Base-by-base conservation (phyloP, 495 filamentous ascomycete genomes). In the Cairneyella variabilis region DNA sequence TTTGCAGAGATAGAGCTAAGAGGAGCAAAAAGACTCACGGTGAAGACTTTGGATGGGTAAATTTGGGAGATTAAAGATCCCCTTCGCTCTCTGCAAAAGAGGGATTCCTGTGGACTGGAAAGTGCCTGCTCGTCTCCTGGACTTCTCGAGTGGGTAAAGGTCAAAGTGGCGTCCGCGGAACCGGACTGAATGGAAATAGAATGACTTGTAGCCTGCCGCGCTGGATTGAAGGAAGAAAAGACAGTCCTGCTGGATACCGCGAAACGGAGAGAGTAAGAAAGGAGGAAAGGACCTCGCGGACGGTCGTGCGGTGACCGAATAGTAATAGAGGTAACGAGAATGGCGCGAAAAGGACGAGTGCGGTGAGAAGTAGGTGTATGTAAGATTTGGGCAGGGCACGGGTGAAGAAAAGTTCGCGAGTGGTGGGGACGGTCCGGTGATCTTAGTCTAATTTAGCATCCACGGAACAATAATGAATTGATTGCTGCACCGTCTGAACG, bases 391-490 rank as follows among this genome's bases (percentile, higher is more conserved):
- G 32, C 23, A 48, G 28, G 43, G 20, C 16, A 36, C 27, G 37
- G 5, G 40, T 9, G 10, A 43, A 6, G 20, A 23, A 20, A 21
- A 14, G 14, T 28, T 11, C 11, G 18, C 17, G 28, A 32, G 14
- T 6, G 14, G 28, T 20, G 57, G 51, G 57, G 37, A 54, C 50
- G 46, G 45, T 45, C 51, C 52, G 52, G 40, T 27, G 27, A 42
- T 44, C 23, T 52, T 58, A 53, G 44, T 48, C 6, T 37, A 27
- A 34, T 18, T 38, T 54, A 36, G 43, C 27, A 30, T 12, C 12
- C 10, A 9, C 45, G 27, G 25, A 22, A 17, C 20, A 44, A n/a
- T 28, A 14, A 18, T 26, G 41, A 20, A 22, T 38, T 21, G 47
- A 28, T 36, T 25, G 28, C 36, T 41, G 54, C 23, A 39, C 48